Percentiles rank a stretch among this genome's conserved stretches.
phyloP scores from a whole-genome alignment of 2,329 filamentous ascomycete species.

The Thelonectria blattea region DNA sequence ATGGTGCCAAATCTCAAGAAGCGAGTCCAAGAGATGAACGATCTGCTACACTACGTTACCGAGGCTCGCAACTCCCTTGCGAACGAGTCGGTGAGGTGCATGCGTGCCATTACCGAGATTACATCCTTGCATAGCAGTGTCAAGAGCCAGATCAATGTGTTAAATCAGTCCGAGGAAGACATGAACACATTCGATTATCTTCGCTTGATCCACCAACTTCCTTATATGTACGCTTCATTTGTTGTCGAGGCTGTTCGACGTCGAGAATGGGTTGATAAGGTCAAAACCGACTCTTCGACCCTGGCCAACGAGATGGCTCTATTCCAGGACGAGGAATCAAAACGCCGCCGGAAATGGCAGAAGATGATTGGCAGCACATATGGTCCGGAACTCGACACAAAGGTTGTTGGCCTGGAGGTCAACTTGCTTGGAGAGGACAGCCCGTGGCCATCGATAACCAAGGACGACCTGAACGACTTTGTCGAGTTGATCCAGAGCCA shows the following conservation, averaged over 20 bases:
- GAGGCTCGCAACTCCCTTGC: constrained; percentile 73
- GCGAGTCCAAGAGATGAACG: constrained; percentile 65
- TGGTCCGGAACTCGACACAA: constrained; percentile 70
- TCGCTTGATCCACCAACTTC: constrained; percentile 79
- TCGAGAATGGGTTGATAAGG: constrained; percentile 89
- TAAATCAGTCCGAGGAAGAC: constrained; percentile 77
- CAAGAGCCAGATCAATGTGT: constrained; percentile 72
- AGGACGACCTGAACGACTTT: constrained; percentile 79
- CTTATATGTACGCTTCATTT: constrained; percentile 88
- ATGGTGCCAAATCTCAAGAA: constrained; percentile 64
- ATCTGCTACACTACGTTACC: constrained; percentile 63
- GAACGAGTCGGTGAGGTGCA: constrained; percentile 70
- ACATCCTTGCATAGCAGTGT: constrained; percentile 76
- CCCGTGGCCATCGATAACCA: constrained; percentile 77
- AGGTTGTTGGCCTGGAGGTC: constrained; percentile 80
- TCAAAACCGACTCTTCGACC: constrained; percentile 83
- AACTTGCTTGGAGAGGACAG: constrained; percentile 81
- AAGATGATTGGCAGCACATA: constrained; percentile 81
- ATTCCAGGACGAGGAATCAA: constrained; percentile 91
- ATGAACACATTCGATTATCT: constrained; percentile 82
- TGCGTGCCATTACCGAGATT: constrained; percentile 82
- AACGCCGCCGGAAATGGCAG: constrained; percentile 87
- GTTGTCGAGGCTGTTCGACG: constrained; percentile 84
- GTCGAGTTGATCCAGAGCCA: constrained; percentile 69
- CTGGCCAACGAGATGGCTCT: constrained; percentile 91